Base-by-base conservation (phyloP, 139 green algal genomes). In the Haematococcus lacustris region DNA sequence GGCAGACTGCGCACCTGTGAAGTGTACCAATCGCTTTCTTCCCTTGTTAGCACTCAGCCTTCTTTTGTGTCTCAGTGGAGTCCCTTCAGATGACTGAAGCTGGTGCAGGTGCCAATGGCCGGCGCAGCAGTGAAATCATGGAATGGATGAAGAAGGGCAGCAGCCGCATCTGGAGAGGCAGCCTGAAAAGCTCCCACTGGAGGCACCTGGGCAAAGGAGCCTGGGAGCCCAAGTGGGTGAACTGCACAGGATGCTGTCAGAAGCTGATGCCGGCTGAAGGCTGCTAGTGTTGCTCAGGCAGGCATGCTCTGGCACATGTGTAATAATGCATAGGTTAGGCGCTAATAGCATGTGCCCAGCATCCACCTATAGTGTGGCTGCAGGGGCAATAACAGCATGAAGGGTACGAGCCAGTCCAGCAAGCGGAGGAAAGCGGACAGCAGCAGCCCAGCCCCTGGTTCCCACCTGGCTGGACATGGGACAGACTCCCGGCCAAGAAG, bases 141-240 rank as follows among this genome's bases (percentile, higher is more conserved):
- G 77, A 87, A 39, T 89, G 84, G 84, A 33, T 89, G 3, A 76
- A 66, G 33, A 86, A 86, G 75, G 60, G 50, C 4, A 83, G 73
- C 33, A 73, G 62, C 32, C 75, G 84, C 60, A 80, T 89, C 41
- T 89, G 84, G 84, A 72, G 74, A 0, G 84, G 84, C n/a, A 81
- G 71, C 3, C 78, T 83, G 63, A 78, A 76, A 9, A 38, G 38
- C 30, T 51, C 41, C 32, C 73, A 85, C 72, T 89, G 84, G 84
- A 67, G 69, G 40, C 66, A 82, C 37, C 73, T 89, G 32, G 83
- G 83, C 35, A 79, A 78, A 25, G 80, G 83, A 9, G 78, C 80
- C 1, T 86, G 80, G 83, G 75, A 76, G 71, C 81, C 81, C 7
- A 66, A 61, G 33, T 41, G 43, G 51, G 64, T 64, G 47, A 57